These are phyloP conservation scores for Trametes cinnabarina DNA, from an alignment of 768 basidiomycete species.

Conservation along the genomic window DNA sequence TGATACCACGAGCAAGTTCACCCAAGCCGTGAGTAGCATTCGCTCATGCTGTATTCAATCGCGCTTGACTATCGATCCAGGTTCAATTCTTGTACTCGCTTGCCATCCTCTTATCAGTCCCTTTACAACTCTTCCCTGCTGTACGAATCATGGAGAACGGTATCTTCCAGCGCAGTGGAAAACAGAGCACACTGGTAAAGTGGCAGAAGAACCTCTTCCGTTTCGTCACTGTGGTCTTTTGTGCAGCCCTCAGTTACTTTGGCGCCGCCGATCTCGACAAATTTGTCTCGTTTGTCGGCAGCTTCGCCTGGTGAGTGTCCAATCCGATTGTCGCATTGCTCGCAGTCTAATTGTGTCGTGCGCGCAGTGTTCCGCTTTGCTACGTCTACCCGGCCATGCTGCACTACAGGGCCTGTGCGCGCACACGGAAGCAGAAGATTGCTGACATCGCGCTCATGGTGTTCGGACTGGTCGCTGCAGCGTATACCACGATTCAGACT, in stretches of 20 bases:
- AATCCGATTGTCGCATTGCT: not conserved
- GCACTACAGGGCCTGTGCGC: conserved; percentile 84
- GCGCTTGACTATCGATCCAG: conserved; percentile 31
- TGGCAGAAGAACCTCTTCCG: conserved; percentile 96
- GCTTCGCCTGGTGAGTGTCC: conserved; percentile 83
- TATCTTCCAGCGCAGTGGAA: conserved; percentile 85
- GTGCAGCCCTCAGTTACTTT: conserved; percentile 77
- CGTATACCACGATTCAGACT: conserved; percentile 82
- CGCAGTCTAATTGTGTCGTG: not conserved
- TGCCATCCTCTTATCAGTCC: conserved; percentile 88
- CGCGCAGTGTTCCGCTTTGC: conserved; percentile 79
- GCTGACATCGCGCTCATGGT: conserved; percentile 70
- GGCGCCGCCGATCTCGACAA: conserved; percentile 92
- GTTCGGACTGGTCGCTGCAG: conserved; percentile 70
- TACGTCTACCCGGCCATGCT: conserved; percentile 93
- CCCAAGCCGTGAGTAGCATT: conserved; percentile 67
- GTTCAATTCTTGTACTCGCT: conserved; percentile 87
- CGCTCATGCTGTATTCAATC: conserved; percentile 2
- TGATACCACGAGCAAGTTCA: conserved; percentile 76
- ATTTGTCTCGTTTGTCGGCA: conserved; percentile 90
- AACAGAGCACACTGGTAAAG: conserved; percentile 76
- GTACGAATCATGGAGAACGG: conserved; percentile 97
- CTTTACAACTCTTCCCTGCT: conserved; percentile 96
- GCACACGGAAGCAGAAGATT: conserved; percentile 61
- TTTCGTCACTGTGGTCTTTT: conserved; percentile 70